A percentile compares a stretch with the other conserved stretches of the same genome.
phyloP scores from a whole-genome alignment of 257 asterid genomes.

The Cynanchum wilfordii region DNA sequence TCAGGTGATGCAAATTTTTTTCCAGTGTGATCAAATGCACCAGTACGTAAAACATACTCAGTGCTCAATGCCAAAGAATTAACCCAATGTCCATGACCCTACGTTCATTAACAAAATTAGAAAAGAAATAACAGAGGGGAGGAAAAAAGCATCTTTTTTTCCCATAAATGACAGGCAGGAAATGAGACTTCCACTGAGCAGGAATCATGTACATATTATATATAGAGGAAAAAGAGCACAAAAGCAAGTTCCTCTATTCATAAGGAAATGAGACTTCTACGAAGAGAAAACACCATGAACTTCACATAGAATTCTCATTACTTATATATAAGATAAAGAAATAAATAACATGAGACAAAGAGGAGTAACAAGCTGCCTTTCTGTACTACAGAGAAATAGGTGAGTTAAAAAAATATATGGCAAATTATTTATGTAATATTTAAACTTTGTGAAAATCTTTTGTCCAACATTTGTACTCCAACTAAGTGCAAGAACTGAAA shows the following conservation, averaged over 20 bases:
- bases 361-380: not conserved
- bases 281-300: not conserved
- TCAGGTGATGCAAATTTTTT: constrained; percentile 66
- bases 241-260: no score
- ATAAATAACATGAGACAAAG: no score
- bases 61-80: constrained; percentile 95
- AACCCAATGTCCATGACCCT: constrained; percentile 99
- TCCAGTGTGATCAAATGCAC: constrained; percentile 84
- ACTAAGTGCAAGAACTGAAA: no score
- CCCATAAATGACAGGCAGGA: not conserved
- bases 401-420: not conserved
- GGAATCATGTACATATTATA: no score
- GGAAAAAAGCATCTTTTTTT: not conserved
- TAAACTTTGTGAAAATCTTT: no score
- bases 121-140: constrained; percentile 10
- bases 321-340: not conserved
- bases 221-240: no score
- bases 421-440: no score
- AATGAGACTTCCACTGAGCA: not conserved
- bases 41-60: constrained; percentile 87
- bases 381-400: not conserved
- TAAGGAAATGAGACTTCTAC: not conserved
- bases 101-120: constrained; percentile 16
- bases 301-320: not conserved
- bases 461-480: no score